Evolutionary conservation across 2,329 filamentous ascomycete genomes (phyloP).

Genomic region (Chaetomium globosum): DNA sequence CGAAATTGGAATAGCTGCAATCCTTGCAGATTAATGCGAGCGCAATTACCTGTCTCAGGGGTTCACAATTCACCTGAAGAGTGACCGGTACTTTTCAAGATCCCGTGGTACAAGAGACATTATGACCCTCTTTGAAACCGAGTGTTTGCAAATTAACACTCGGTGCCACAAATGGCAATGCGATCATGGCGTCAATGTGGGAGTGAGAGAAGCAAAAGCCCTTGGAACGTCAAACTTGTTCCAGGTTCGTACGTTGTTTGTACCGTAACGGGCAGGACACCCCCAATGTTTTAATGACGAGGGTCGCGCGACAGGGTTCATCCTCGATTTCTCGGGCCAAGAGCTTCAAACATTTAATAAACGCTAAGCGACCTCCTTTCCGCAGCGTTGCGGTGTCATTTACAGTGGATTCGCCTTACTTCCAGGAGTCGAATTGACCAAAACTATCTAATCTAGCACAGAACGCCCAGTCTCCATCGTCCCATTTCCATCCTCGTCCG

Average conservation of each 20-base stretch:
- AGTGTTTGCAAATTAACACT: background rate
- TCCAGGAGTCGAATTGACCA: constrained; percentile 5
- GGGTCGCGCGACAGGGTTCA: constrained; percentile 23
- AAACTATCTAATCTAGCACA: constrained; percentile 15
- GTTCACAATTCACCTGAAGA: background rate
- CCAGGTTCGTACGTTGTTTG: background rate
- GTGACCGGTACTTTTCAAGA: background rate
- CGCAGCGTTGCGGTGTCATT: constrained; percentile 18
- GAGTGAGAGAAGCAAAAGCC: background rate
- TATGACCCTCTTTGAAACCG: background rate
- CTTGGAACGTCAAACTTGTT: background rate
- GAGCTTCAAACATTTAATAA: constrained; percentile 27
- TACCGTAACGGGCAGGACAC: background rate
- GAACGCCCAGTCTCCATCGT: constrained; percentile 22
- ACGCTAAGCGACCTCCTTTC: constrained; percentile 23
- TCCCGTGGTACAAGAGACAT: background rate
- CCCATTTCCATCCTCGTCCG: constrained; percentile 8
- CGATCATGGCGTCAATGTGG: background rate
- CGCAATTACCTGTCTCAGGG: background rate
- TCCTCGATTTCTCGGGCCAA: constrained; percentile 17
- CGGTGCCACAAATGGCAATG: background rate
- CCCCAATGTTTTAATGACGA: constrained; percentile 24
- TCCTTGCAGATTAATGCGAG: constrained; percentile 9
- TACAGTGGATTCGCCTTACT: constrained; percentile 15
- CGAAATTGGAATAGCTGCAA: constrained; percentile 21